Base-by-base conservation (phyloP, 345 rosid genomes). In the Salix suchowensis region DNA sequence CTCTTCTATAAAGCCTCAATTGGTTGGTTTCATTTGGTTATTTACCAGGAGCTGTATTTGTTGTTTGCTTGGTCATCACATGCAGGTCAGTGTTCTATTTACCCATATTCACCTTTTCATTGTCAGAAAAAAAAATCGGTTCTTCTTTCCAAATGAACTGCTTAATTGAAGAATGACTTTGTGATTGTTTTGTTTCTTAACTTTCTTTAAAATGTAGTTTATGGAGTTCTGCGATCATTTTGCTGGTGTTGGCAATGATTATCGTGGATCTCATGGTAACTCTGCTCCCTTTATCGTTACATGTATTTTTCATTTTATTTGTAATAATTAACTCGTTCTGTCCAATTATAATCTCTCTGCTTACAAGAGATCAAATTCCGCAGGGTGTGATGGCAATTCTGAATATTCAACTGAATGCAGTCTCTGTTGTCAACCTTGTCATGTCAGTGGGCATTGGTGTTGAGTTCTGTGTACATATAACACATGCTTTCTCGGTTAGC, bases 321-420 rank as follows among this genome's bases (percentile, higher is more conserved):
- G 28, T 44, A 58, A 19, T 15, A 21, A 18, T 40, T 28, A 58
- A 48, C 74, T 48, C 77, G 24, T 46, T 19, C 37, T 50, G 52
- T 26, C 77, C 28, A 70, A 32, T 21, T 32, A 26, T 58, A 24
- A 21, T 62, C 55, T 52, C 34, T 34, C 37, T 46, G 23, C 74
- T 82, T 77, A 76, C 72, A 68, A 66, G 73, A 65, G 73, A 62
- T 89, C 70, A 71, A 68, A 81, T 70, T 81, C 79, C 69, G n/a
- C 90, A 96, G 99, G 99, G 99, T 21, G 93, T 94, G 72, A 96
- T 96, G 98, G 95, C 97, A 61, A 83, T 92, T 80, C 85, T 94
- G 74, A 71, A 83, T 64, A 96, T 96, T 83, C 99, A 96, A 87
- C 88, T 96, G 78, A 96, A 96, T 68, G 99, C 99, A 50, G 78